Conservation (phyloP, 495 filamentous ascomycete genomes). For the Penicillium coffeae region DNA sequence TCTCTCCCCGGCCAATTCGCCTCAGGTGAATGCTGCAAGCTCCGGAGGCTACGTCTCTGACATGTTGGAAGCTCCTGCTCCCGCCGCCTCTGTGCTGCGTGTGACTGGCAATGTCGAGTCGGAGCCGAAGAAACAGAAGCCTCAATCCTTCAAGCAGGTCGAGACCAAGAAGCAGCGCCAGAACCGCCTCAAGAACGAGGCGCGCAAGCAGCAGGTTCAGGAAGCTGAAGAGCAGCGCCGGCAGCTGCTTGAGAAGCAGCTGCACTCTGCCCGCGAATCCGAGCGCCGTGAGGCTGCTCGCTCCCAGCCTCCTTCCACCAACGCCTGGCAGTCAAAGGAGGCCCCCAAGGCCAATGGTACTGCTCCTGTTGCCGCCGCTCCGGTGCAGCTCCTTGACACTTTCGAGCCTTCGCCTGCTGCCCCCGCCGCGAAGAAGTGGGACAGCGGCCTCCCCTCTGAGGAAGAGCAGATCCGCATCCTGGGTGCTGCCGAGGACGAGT, state of each 20-base stretch:
- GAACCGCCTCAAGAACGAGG: conserved; percentile 77
- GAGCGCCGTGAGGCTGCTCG: conserved; percentile 69
- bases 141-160: conserved; percentile 49
- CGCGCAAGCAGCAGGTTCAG: conserved; percentile 64
- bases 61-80: conserved; percentile 73
- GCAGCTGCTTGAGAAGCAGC: conserved; percentile 70
- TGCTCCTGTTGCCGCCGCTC: conserved; percentile 18
- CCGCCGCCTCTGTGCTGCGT: conserved; percentile 71
- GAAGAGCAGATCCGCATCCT: conserved; percentile 80
- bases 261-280: conserved; percentile 71
- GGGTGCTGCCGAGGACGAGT: conserved; percentile 56
- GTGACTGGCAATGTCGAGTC: conserved; percentile 62
- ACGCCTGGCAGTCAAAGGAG: conserved; percentile 56
- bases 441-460: conserved; percentile 64
- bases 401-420: conserved; percentile 52
- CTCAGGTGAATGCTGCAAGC: conserved; percentile 46
- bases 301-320: conserved; percentile 61
- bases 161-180: conserved; percentile 92
- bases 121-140: conserved; percentile 61
- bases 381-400: conserved; percentile 67
- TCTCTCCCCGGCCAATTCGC: conserved; percentile 62
- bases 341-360: conserved; percentile 30
- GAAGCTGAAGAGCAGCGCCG: conserved; percentile 71
- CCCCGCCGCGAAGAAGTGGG: conserved; percentile 41
- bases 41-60: conserved; percentile 66